Base-by-base conservation (phyloP, 805 yeast species). In the Yarrowia hollandica region DNA sequence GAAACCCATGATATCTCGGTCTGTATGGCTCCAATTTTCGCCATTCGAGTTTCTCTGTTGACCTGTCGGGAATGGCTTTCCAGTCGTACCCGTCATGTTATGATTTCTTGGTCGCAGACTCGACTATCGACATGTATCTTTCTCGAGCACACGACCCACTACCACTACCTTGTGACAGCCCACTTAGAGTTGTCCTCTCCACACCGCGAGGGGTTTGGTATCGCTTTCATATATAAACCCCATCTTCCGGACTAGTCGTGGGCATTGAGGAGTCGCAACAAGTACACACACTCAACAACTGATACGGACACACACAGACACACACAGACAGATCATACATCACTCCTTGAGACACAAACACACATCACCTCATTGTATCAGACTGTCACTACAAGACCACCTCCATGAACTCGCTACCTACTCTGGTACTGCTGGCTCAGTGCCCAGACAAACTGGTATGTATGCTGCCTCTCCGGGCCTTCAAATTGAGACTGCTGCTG, bases 371-470 rank as follows among this genome's bases (percentile, higher is more conserved):
- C n/a, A n/a, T n/a, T n/a, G n/a, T n/a, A 25, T 10, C 6, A 6
- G 28, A 10, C 28, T 25, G 9, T 25, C 34, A 31, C 34, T 11
- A 31, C 7, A 8, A 8, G 14, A 39, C 22, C n/a, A 10, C 31
- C 22, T 14, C 31, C 31, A 35, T 52, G 48, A 14, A 35, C 15
- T 52, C 35, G 34, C 46, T 37, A 16, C 58, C 58, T 6, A 48
- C 55, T 2, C 55, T 48, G 8, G 22, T 23, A 11, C 55, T 48
- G 38, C 39, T 48, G 55, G 39, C 30, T n/a, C 55, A 33, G 25
- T 48, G 55, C 55, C 55, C 55, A 11, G 55, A 48, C 55, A 48
- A 48, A 19, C 30, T 48, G 38, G 55, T n/a, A 15, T 31, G 55
- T 16, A 33, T 22, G 34, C 38, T 48, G 15, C 55, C 55, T 3